phyloP scores from a whole-genome alignment of 495 filamentous ascomycete species.

The Tuber microsphaerosporum region DNA sequence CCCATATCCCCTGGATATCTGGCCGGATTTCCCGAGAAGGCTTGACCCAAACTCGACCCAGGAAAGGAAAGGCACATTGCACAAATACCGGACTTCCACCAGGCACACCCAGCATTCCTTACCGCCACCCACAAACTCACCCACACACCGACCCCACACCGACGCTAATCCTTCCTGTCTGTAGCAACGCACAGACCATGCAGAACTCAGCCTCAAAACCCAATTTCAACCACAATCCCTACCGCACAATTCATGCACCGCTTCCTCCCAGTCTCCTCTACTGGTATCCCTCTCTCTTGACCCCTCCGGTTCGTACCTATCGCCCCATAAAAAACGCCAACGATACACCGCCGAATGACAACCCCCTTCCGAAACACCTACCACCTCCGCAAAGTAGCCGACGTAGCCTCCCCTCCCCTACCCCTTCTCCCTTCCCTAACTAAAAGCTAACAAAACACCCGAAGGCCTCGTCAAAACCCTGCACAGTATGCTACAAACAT shows the following conservation, averaged over 20 bases:
- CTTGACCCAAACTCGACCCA: background rate
- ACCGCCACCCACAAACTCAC: background rate
- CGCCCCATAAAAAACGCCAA: background rate
- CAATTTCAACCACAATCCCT: background rate
- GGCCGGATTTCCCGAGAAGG: background rate
- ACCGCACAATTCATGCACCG: background rate
- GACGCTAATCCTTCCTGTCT: background rate
- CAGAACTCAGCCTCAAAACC: background rate
- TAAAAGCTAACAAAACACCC: conserved; percentile 7
- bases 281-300: background rate
- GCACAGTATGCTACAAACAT: conserved; percentile 85
- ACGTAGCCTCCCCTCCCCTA: conserved; percentile 53
- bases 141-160: background rate
- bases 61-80: background rate
- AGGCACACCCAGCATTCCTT: background rate
- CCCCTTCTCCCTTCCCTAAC: background rate
- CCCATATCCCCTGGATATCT: background rate
- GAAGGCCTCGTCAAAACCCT: conserved; percentile 53
- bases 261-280: background rate
- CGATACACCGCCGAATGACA: conserved; percentile 42
- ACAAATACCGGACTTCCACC: background rate
- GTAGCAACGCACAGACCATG: background rate
- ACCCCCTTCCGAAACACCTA: conserved; percentile 67
- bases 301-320: background rate
- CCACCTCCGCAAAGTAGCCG: conserved; percentile 80